phyloP scores from a whole-genome alignment of 75 land plant genomes.

The Ceratopteris richardii region DNA sequence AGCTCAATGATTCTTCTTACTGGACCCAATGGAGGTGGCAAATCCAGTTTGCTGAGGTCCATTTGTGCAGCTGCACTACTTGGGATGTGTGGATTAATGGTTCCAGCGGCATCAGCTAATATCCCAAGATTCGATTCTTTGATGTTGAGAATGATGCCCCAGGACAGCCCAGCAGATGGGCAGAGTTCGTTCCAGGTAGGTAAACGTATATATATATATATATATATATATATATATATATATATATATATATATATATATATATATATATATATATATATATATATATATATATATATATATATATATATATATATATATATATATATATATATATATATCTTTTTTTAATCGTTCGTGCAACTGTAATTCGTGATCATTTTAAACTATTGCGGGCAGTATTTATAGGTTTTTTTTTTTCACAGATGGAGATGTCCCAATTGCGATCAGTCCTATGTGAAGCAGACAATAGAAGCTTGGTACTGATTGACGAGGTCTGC shows the following conservation, averaged over 20 bases:
- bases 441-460: constrained; percentile 49
- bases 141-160: constrained; percentile 85
- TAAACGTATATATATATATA: too few species aligned
- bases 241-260: too few species aligned
- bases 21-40: constrained; percentile 98
- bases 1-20: constrained; percentile 77
- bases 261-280: too few species aligned
- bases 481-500: constrained; percentile 89
- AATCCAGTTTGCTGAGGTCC: constrained; percentile 91
- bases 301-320: too few species aligned
- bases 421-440: constrained; percentile 94
- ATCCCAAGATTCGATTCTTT: constrained; percentile 84
- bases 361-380: not conserved
- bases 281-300: too few species aligned
- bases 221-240: too few species aligned
- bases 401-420: not conserved
- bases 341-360: too few species aligned
- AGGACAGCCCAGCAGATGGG: constrained; percentile 95
- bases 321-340: not conserved
- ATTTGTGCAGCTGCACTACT: constrained; percentile 90
- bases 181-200: constrained; percentile 95
- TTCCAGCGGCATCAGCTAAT: constrained; percentile 66
- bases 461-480: constrained; percentile 58
- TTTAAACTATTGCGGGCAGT: too few species aligned
- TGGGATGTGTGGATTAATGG: constrained; percentile 94